Conservation (phyloP, 371 early-diverging fungal genomes). For the Lichtheimia corymbifera region DNA sequence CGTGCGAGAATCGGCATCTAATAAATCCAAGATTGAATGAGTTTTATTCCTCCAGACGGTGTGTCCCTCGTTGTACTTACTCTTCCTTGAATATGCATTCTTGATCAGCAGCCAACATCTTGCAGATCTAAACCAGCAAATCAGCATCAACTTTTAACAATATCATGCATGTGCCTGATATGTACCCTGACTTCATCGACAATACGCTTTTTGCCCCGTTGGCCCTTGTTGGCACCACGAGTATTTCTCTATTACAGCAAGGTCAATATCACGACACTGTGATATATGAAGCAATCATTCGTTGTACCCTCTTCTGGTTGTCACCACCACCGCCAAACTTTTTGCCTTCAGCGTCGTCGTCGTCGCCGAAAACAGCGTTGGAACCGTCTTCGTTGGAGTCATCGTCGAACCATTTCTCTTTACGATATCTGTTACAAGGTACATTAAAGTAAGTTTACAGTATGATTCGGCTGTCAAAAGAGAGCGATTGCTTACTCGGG, state of each 20-base stretch:
- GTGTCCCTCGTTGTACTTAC: conserved; percentile 22
- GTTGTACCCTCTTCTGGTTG: conserved; percentile 11
- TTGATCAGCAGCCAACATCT: conserved; percentile 44
- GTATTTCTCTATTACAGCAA: conserved; percentile 6
- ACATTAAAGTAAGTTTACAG: not conserved
- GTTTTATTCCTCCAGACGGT: not conserved
- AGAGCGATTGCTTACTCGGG: conserved; percentile 7
- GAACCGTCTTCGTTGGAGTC: conserved; percentile 17
- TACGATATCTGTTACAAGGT: conserved; percentile 28
- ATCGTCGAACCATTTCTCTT: conserved; percentile 43
- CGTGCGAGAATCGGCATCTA: conserved; percentile 71
- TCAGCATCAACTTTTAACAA: not conserved
- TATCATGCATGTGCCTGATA: not conserved
- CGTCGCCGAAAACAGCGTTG: conserved; percentile 27
- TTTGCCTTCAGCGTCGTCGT: conserved; percentile 25
- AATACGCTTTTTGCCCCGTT: conserved; percentile 43
- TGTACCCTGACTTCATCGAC: conserved; percentile 34
- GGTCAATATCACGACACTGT: not conserved
- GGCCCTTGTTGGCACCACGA: conserved; percentile 41
- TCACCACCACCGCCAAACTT: conserved; percentile 17
- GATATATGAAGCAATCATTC: not conserved
- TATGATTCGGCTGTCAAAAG: not conserved
- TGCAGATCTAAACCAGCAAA: conserved; percentile 49
- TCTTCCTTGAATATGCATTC: conserved; percentile 54
- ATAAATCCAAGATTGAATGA: not conserved